Base-by-base conservation (phyloP, 2,329 filamentous ascomycete species). In the Colletotrichum karsti region DNA sequence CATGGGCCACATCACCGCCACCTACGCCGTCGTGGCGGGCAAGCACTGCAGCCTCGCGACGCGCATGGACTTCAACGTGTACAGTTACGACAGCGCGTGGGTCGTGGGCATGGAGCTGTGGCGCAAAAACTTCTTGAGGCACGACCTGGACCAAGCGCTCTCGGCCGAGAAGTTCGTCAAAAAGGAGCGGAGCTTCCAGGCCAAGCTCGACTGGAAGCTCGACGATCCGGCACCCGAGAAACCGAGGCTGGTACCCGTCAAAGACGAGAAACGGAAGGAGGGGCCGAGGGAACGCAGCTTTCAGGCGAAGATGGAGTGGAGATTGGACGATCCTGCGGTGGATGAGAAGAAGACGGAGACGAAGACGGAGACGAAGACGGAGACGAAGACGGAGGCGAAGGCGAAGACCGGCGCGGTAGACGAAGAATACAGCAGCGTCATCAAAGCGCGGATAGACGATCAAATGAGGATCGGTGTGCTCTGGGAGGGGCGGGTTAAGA, bases 31-130 rank as follows among this genome's bases (percentile, higher is more conserved):
- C 53, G 92, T 93, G 75, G 95, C 95, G 2, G 94, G 94, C 3
- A 88, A 88, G 35, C 90, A 94, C 74, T 89, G 97, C 72, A 93
- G 94, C 10, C 87, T 99, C 55, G 96, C 94, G 71, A 97, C 94
- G 22, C 90, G 92, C 55, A 95, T 98, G 81, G 94, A 97, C 76
- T 99, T 99, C 81, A 99, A 99, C 75, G 92, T 98, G 55, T 98
- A 98, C 81, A 97, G 94, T 77, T 99, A 98, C 83, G 96, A 99
- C 83, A 97, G 94, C 76, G 93, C 96, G 66, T 92, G 97, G 85
- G 91, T 94, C 26, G 88, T 98, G 24, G 96, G 96, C 13, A 93
- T 94, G 82, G 96, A 99, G 82, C 84, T 98, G 46, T 99, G 96
- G 95, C 90, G 93, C 75, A 91, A 89, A 74, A 84, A 61, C 24